Conservation (phyloP, 2,329 filamentous ascomycete genomes). For the Colletotrichum ledebouriae region DNA sequence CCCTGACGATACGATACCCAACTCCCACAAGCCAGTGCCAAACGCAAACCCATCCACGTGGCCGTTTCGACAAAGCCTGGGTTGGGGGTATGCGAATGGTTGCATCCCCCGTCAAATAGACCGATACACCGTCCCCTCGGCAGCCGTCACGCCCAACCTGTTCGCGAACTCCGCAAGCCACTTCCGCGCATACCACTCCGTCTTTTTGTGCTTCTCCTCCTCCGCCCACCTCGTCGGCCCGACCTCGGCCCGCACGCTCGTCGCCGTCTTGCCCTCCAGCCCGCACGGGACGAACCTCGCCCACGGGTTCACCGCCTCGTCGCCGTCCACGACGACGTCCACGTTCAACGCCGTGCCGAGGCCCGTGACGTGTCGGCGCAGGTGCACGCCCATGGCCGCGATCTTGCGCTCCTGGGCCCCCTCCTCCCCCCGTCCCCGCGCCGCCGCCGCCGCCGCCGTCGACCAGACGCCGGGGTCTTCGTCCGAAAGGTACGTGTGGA, state of each 20-base stretch:
- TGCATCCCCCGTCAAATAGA: background rate
- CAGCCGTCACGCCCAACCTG: conserved; percentile 28
- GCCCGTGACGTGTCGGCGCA: conserved; percentile 84
- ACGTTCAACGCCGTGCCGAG: conserved; percentile 88
- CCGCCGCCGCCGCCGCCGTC: no score
- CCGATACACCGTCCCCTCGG: conserved; percentile 16
- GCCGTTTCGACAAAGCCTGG: no score
- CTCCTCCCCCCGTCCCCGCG: conserved; percentile 43
- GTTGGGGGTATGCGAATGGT: no score
- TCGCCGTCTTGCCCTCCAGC: conserved; percentile 81
- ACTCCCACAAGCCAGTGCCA: no score
- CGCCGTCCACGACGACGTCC: conserved; percentile 65
- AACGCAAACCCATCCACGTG: no score
- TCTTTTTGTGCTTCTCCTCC: conserved; percentile 13
- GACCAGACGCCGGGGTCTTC: conserved; percentile 91
- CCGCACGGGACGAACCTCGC: conserved; percentile 90
- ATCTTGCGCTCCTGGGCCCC: conserved; percentile 74
- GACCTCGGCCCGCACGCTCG: conserved; percentile 75
- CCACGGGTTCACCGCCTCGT: conserved; percentile 64
- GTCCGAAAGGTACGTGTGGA: conserved; percentile 72
- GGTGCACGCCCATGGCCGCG: conserved; percentile 91
- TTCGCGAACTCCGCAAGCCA: conserved; percentile 39
- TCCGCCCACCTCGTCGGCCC: conserved; percentile 40
- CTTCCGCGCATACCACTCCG: conserved; percentile 28
- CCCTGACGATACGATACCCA: no score